Percentiles rank a stretch among this genome's conserved stretches.
Evolutionary conservation across 257 asterid genomes (phyloP).

Genomic region (Solanum chiquidenum): DNA sequence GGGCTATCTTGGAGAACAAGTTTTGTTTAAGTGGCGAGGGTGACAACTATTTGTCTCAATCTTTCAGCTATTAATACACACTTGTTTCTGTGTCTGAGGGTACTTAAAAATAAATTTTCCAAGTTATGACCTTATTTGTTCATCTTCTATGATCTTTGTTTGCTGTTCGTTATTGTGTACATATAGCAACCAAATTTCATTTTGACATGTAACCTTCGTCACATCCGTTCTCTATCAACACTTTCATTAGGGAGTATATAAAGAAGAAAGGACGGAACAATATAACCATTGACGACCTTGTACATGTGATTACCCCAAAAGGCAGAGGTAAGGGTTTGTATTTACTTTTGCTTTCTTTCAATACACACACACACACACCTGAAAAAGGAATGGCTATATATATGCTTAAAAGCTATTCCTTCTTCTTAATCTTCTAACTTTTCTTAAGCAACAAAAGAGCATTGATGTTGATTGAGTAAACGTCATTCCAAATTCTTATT

Average conservation of each 20-base stretch:
- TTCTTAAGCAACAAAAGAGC: neutral
- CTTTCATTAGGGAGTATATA: conserved; percentile 42
- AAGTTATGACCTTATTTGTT: neutral
- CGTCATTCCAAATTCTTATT: neutral
- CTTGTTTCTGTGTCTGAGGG: neutral
- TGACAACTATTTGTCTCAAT: neutral
- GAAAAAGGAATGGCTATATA: neutral
- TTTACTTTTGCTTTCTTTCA: neutral
- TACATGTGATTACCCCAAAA: conserved; percentile 58
- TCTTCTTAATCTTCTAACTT: neutral
- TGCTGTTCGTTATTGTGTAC: neutral
- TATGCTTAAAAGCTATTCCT: neutral
- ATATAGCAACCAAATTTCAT: neutral
- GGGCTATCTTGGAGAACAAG: neutral
- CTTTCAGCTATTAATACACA: neutral
- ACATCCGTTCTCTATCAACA: neutral
- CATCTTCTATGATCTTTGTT: neutral
- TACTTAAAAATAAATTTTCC: neutral
- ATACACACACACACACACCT: neutral
- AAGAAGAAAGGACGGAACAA: conserved; percentile 70
- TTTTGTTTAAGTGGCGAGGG: neutral
- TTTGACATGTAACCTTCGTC: neutral
- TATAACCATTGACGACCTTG: conserved; percentile 63
- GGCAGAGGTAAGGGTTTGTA: conserved; percentile 51
- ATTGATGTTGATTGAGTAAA: neutral